These are phyloP conservation scores for Chlorociboria aeruginascens DNA, from an alignment of 495 filamentous ascomycete genomes.

Conservation along the genomic window DNA sequence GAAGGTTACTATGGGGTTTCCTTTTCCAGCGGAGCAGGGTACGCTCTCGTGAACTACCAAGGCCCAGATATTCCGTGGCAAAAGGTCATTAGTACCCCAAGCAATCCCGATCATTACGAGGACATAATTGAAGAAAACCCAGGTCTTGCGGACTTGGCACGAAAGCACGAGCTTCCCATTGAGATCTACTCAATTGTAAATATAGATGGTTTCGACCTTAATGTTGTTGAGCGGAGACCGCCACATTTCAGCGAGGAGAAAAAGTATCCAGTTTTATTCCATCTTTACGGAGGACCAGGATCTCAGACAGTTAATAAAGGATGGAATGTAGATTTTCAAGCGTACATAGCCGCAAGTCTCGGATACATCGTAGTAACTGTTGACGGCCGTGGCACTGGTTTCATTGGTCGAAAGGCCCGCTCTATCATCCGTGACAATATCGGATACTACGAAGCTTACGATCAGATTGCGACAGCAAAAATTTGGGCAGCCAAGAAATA, in stretches of 20 bases:
- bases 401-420: conserved; percentile 72
- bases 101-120: conserved; percentile 49
- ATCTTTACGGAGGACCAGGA: conserved; percentile 82
- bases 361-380: conserved; percentile 96
- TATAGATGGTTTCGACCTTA: conserved; percentile 64
- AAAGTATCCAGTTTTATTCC: conserved; percentile 88
- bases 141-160: conserved; percentile 51
- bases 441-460: conserved; percentile 71
- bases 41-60: conserved; percentile 67
- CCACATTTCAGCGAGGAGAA: conserved; percentile 79
- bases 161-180: conserved; percentile 70
- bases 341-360: conserved; percentile 72
- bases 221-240: conserved; percentile 82
- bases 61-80: conserved; percentile 89
- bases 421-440: conserved; percentile 73
- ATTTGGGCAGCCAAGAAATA: conserved; percentile 74
- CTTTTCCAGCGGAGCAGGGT: conserved; percentile 72
- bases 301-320: conserved; percentile 76
- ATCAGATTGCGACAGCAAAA: conserved; percentile 87
- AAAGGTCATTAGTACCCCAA: conserved; percentile 74
- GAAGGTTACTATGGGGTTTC: conserved; percentile 79
- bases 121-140: conserved; percentile 67
- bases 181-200: conserved; percentile 77
- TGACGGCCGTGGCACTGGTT: conserved; percentile 88
- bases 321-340: conserved; percentile 81